phyloP scores from a whole-genome alignment of 805 yeast species.

The Debaryomyces maramus region DNA sequence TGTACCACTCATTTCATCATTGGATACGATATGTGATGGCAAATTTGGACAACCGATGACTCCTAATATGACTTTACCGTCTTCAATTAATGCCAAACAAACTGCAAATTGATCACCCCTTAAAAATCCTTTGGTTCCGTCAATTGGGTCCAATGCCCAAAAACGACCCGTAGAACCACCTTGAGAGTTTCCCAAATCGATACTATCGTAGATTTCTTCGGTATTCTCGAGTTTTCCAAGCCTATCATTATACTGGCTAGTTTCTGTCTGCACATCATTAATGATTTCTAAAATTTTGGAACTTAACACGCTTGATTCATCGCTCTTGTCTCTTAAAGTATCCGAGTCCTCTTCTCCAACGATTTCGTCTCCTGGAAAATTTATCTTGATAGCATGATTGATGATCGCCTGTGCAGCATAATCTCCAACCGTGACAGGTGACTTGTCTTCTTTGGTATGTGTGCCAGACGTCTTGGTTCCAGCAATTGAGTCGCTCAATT shows the following conservation, averaged over 20 bases:
- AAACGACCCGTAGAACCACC: slow-evolving; percentile 82
- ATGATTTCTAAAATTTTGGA: slow-evolving; percentile 61
- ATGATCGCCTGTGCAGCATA: slow-evolving; percentile 94
- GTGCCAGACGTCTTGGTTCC: slow-evolving; percentile 50
- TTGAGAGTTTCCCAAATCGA: slow-evolving; percentile 75
- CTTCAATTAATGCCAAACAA: slow-evolving; percentile 84
- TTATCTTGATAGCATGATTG: slow-evolving; percentile 73
- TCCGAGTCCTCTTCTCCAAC: slow-evolving; percentile 90
- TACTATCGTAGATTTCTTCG: slow-evolving; percentile 57
- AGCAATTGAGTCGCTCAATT: slow-evolving; percentile 57
- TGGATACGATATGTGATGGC: slow-evolving; percentile 48
- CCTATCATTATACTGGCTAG: slow-evolving; percentile 26
- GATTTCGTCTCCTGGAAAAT: slow-evolving; percentile 81
- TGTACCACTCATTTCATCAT: slow-evolving; percentile 31
- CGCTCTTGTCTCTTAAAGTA: slow-evolving; percentile 46
- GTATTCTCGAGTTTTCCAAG: slow-evolving; percentile 46
- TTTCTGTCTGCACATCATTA: slow-evolving; percentile 49
- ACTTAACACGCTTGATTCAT: slow-evolving; percentile 49
- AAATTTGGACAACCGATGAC: slow-evolving; percentile 96
- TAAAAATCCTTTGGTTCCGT: slow-evolving; percentile 94
- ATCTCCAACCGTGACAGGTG: slow-evolving; percentile 97
- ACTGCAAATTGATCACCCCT: slow-evolving; percentile 97
- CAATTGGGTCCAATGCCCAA: slow-evolving; percentile 98
- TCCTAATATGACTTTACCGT: slow-evolving; percentile 84
- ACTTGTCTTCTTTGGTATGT: slow-evolving; percentile 79